These are phyloP conservation scores for Cymbopogon citratus DNA, from an alignment of 176 grass and related monocot genomes.

Conservation along the genomic window DNA sequence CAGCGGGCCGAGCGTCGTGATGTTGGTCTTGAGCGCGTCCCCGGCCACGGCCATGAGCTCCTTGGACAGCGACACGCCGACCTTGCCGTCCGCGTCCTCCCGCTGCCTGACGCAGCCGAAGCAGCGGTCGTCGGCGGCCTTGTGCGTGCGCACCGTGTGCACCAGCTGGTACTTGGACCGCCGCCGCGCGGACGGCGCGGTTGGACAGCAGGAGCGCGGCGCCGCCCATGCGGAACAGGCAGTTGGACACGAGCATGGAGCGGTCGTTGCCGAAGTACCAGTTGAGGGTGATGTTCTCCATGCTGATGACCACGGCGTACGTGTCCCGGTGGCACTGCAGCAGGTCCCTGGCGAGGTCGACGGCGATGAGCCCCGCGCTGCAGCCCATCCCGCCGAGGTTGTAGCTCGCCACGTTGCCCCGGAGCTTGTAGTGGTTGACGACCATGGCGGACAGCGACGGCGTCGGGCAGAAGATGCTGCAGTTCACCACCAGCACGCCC, in stretches of 20 bases:
- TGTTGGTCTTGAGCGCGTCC: conserved; percentile 56
- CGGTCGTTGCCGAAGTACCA: conserved; percentile 52
- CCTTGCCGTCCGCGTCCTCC: conserved; percentile 30
- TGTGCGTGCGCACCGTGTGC: conserved; percentile 62
- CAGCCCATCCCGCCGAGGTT: too few relatives aligned
- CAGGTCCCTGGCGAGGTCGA: too few relatives aligned
- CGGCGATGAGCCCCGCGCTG: too few relatives aligned
- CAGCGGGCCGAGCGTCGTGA: conserved; percentile 48
- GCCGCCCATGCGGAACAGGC: conserved; percentile 59
- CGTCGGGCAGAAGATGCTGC: too few relatives aligned
- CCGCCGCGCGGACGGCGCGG: not conserved
- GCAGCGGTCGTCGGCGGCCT: conserved; percentile 42
- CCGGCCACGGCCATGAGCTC: conserved; percentile 51
- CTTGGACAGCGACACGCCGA: conserved; percentile 47
- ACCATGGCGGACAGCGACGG: too few relatives aligned
- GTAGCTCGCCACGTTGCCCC: too few relatives aligned
- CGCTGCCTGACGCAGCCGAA: conserved; percentile 37
- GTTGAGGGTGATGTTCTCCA: too few relatives aligned
- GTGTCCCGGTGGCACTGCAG: too few relatives aligned
- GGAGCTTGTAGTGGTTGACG: too few relatives aligned
- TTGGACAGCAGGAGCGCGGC: conserved; percentile 43
- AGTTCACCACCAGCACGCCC: too few relatives aligned
- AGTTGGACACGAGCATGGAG: conserved; percentile 58
- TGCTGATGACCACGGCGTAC: too few relatives aligned
- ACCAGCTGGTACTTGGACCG: conserved; percentile 55